Conservation (phyloP, 1,139 yeast species). For the Blastobotrys proliferans region DNA sequence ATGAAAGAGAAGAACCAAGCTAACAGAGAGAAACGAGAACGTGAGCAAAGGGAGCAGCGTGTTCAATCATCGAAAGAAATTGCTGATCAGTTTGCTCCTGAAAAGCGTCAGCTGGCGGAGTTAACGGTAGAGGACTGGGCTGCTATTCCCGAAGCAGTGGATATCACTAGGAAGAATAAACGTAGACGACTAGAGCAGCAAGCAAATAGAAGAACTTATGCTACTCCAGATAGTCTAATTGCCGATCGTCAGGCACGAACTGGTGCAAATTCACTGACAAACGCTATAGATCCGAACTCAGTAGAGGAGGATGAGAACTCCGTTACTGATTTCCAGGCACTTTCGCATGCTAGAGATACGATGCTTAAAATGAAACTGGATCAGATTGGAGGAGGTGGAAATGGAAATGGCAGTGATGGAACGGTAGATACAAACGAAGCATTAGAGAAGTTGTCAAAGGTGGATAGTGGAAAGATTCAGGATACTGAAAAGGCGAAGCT, state of each 20-base stretch:
- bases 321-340: conserved; percentile 45
- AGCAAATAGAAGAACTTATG: conserved; percentile 65
- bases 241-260: conserved; percentile 38
- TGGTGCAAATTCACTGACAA: conserved; percentile 31
- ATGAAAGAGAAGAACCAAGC: conserved; percentile 42
- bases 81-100: conserved; percentile 48
- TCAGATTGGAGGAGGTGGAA: conserved; percentile 21
- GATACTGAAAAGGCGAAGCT: conserved; percentile 58
- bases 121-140: conserved; percentile 77
- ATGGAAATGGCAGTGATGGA: neutral
- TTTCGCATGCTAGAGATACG: conserved; percentile 52
- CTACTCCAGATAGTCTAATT: conserved; percentile 71
- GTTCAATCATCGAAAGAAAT: conserved; percentile 33
- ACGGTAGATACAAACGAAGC: conserved; percentile 1
- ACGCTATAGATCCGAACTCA: conserved; percentile 39
- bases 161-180: conserved; percentile 75
- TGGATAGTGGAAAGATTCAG: conserved; percentile 33
- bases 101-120: conserved; percentile 57
- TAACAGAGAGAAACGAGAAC: conserved; percentile 35
- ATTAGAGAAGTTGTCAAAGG: neutral
- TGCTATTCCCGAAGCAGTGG: conserved; percentile 81
- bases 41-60: conserved; percentile 26
- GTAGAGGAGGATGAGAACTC: conserved; percentile 31
- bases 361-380: conserved; percentile 49
- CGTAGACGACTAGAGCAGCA: conserved; percentile 62